Evolutionary conservation across 1,284 basidiomycete species (phyloP), one percentile per base, ranked within the genome.

Genomic region (Ustilago lituana): DNA sequence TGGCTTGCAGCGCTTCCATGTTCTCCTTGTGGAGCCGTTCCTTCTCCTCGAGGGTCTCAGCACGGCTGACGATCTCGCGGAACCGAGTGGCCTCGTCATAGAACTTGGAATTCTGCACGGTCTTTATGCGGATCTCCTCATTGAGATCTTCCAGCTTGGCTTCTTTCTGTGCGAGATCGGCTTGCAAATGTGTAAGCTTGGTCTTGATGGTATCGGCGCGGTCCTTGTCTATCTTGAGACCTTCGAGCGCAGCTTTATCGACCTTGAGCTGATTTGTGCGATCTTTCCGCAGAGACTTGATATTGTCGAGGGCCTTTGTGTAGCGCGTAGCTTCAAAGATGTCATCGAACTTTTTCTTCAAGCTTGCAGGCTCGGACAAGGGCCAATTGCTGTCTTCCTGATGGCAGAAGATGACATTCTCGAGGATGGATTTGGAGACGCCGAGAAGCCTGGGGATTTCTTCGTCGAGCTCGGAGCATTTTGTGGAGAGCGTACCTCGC

Each of bases 371-470:
- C 77, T 98, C 96, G 0, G 94, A 87, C 12, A 99, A 86, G 0
- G 96, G 96, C 96, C 96, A 99, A 78, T 94, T 97, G 0, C 93
- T 94, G 58, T 99, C 96, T 79, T 99, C 96, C 84, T 99, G 96
- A 83, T 99, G 96, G 83, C 96, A 99, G 80, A 99, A 98, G 62
- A 99, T 98, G 77, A 98, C 95, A 80, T 97, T 98, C 79, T 98
- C 95, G 19, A 98, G 88, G 44, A 99, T 95, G 7, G 94, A 90
- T 82, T 93, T 94, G 11, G 93, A 96, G 3, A 98, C 95, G 38
- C 96, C 96, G n/a, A 98, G 70, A 14, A 76, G 66, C 8, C 87
- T 11, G 92, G 85, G 59, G 90, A 98, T 94, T 83, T 98, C 96
- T 14, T 88, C 85, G 79, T 98, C 95, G 86, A 99, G 91, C 83